Evolutionary conservation across 1,284 basidiomycete genomes (phyloP).

Genomic region (Apiotrichum porosum): DNA sequence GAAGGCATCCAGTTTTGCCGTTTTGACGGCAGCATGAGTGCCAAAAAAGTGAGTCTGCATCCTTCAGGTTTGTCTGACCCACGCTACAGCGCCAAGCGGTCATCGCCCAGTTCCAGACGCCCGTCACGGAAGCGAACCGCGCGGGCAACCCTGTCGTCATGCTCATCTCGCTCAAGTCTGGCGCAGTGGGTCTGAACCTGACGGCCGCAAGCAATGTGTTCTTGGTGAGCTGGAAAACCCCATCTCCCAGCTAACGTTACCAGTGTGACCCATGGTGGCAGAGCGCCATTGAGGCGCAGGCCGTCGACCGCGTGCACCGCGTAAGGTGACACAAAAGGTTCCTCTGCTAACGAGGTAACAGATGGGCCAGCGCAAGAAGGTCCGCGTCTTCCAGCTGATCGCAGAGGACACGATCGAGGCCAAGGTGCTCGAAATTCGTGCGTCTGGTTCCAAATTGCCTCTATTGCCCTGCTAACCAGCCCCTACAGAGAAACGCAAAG

Average conservation of each 20-base stretch:
- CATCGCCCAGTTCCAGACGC: constrained; percentile 65
- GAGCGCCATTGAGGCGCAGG: constrained; percentile 82
- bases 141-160: constrained; percentile 64
- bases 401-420: constrained; percentile 81
- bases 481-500: constrained; percentile 38
- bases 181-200: constrained; percentile 76
- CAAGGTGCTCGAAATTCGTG: constrained; percentile 79
- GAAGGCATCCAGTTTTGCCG: constrained; percentile 67
- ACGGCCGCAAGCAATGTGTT: constrained; percentile 87
- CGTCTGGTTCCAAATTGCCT: constrained; percentile 43
- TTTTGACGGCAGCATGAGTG: constrained; percentile 77
- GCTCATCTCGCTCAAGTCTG: constrained; percentile 75
- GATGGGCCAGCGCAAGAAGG: constrained; percentile 73
- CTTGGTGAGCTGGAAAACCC: constrained; percentile 55
- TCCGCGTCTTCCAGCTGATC: constrained; percentile 81
- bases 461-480: constrained; percentile 7
- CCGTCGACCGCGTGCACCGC: constrained; percentile 73
- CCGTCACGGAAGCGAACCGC: constrained; percentile 50
- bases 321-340: constrained; percentile 49
- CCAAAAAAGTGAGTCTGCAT: constrained; percentile 51
- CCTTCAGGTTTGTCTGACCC: neutral
- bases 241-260: constrained; percentile 28
- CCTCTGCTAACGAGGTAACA: constrained; percentile 7
- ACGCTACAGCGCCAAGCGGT: constrained; percentile 65
- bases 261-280: constrained; percentile 62